Conservation (phyloP, 140 eudicot species). For the Senecio squalidus region DNA sequence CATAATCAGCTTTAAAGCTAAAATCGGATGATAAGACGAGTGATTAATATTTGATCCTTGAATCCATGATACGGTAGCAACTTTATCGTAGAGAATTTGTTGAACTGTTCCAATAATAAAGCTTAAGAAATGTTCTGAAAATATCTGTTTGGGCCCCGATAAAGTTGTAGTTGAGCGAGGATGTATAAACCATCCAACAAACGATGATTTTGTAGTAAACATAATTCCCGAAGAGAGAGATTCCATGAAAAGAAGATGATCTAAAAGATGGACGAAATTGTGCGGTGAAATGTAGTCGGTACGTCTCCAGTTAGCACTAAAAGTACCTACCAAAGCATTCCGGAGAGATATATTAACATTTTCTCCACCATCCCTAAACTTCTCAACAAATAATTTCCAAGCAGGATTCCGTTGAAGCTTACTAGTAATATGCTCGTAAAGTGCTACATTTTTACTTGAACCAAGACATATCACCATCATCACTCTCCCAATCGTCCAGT, state of each 20-base stretch:
- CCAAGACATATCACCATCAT: slow-evolving; percentile 25
- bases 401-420: not conserved
- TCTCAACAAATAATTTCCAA: slow-evolving; percentile 35
- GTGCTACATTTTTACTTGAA: slow-evolving; percentile 2
- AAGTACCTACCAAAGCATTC: slow-evolving; percentile 22
- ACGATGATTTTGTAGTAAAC: slow-evolving; percentile 44
- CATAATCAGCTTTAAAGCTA: not conserved
- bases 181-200: slow-evolving; percentile 35
- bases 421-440: not conserved
- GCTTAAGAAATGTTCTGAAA: not conserved
- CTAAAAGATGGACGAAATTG: slow-evolving; percentile 47
- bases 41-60: not conserved
- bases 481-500: slow-evolving; percentile 35
- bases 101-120: not conserved
- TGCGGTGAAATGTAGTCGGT: slow-evolving; percentile 35
- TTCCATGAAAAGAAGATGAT: slow-evolving; percentile 33
- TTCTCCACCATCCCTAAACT: not conserved
- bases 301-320: slow-evolving; percentile 17
- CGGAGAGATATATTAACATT: not conserved
- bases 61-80: not conserved
- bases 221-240: slow-evolving; percentile 15
- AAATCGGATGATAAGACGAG: not conserved
- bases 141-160: not conserved
- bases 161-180: not conserved
- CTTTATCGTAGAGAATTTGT: not conserved